These are phyloP conservation scores for Saturnispora kantuleensis DNA, from an alignment of 805 yeast genomes.

Conservation along the genomic window DNA sequence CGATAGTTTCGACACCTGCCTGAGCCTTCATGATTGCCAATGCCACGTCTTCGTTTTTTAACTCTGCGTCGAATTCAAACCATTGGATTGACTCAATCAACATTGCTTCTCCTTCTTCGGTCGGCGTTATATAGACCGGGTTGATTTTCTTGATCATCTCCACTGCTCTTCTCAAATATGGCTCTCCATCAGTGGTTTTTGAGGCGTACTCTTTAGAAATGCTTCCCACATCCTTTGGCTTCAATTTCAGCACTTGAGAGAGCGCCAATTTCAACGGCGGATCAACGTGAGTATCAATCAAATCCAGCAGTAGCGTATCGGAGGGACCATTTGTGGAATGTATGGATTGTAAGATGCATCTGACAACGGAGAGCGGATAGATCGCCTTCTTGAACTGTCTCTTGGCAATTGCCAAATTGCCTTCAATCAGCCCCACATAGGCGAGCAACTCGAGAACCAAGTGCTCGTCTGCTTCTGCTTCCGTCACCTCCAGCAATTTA, in stretches of 20 bases:
- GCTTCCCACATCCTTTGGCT: slow-evolving; percentile 39
- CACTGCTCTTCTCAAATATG: slow-evolving; percentile 31
- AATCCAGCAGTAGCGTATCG: slow-evolving; percentile 38
- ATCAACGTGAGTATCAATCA: slow-evolving; percentile 51
- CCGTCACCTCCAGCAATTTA: slow-evolving; percentile 33
- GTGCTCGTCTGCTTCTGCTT: slow-evolving; percentile 29
- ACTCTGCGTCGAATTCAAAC: slow-evolving; percentile 46
- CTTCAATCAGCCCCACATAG: slow-evolving; percentile 28
- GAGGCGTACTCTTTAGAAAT: slow-evolving; percentile 33
- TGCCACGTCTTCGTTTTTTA: slow-evolving; percentile 67
- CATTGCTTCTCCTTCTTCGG: slow-evolving; percentile 12
- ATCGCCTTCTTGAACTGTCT: slow-evolving; percentile 49
- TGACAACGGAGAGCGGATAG: slow-evolving; percentile 46
- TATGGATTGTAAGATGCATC: slow-evolving; percentile 51
- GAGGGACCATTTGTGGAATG: slow-evolving; percentile 22
- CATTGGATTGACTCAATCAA: slow-evolving; percentile 32
- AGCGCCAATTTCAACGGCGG: slow-evolving; percentile 43
- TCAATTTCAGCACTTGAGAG: slow-evolving; percentile 22
- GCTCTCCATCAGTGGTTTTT: slow-evolving; percentile 20
- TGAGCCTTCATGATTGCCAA: slow-evolving; percentile 39
- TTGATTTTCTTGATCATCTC: slow-evolving; percentile 29
- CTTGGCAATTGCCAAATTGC: slow-evolving; percentile 37
- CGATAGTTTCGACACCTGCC: slow-evolving; percentile 22
- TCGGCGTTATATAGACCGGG: slow-evolving; percentile 28
- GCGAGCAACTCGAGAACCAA: slow-evolving; percentile 27